These are phyloP conservation scores for Peronospora destructor DNA, from an alignment of 352 stramenopile genomes.

Conservation along the genomic window DNA sequence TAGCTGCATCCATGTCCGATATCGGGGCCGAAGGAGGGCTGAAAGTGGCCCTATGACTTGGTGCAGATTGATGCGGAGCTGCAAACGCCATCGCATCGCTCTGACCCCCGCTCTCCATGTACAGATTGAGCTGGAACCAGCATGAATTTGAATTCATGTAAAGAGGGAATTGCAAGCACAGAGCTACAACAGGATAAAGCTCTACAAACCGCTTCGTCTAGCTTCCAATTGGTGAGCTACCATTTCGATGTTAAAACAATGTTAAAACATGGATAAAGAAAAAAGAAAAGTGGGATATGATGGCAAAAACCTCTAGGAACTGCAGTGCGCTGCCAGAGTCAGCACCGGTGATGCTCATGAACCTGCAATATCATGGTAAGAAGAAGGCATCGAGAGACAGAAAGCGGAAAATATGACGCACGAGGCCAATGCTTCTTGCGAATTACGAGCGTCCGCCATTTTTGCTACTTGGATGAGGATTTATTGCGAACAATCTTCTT, in stretches of 20 bases:
- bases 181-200: not conserved
- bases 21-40: constrained; percentile 2
- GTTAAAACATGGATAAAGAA: not conserved
- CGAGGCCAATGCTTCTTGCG: constrained; percentile 40
- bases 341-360: constrained; percentile 82
- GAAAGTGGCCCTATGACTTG: constrained; percentile 4
- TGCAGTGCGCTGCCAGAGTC: constrained; percentile 57
- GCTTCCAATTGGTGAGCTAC: constrained; percentile 69
- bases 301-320: constrained; percentile 54
- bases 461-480: not conserved
- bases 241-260: constrained; percentile 6
- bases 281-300: not conserved
- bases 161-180: no score
- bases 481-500: no score
- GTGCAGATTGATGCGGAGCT: constrained; percentile 1
- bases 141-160: not conserved
- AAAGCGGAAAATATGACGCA: constrained; percentile 17
- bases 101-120: constrained; percentile 70
- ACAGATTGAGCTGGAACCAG: constrained; percentile 56
- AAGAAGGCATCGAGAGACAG: not conserved
- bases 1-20: constrained; percentile 23
- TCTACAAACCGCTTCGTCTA: constrained; percentile 54
- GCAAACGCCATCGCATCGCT: constrained; percentile 14
- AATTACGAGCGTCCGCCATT: constrained; percentile 20
- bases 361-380: constrained; percentile 30